These are phyloP conservation scores for Rhodotorula sp. DNA, from an alignment of 1,284 basidiomycete genomes.

Conservation along the genomic window DNA sequence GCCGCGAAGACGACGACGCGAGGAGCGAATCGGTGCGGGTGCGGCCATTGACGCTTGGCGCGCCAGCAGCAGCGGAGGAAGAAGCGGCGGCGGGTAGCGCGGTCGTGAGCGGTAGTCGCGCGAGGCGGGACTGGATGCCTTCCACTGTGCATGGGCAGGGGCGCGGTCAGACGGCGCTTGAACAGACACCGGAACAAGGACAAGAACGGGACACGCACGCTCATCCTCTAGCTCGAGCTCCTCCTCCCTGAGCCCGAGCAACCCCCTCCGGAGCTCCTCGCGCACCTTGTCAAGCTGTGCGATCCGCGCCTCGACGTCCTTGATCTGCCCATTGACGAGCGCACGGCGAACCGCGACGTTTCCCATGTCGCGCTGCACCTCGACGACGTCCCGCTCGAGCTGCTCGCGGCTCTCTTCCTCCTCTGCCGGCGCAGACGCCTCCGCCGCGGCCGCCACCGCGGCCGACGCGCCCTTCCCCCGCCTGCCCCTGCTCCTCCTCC, in stretches of 20 bases:
- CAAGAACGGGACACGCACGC: conserved; percentile 57
- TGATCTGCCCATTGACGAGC: conserved; percentile 79
- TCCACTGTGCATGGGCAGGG: conserved; percentile 61
- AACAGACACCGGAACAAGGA: not conserved
- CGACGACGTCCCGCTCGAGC: conserved; percentile 25
- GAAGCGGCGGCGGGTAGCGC: not conserved
- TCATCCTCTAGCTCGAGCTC: conserved; percentile 95
- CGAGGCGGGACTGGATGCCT: conserved; percentile 65
- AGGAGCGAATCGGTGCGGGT: not conserved
- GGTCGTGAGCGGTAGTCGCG: conserved; percentile 15
- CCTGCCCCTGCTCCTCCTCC: conserved; percentile 13
- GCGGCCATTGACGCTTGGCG: not conserved
- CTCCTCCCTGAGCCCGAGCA: conserved; percentile 88
- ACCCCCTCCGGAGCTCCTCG: conserved; percentile 74
- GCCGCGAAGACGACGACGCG: conserved; percentile 57
- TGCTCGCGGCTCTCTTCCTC: conserved; percentile 46
- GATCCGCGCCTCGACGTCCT: conserved; percentile 84
- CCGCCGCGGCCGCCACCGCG: not conserved
- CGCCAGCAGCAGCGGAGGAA: not conserved
- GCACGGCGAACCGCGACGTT: conserved; percentile 35
- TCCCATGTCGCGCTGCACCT: conserved; percentile 37
- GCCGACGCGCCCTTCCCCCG: not conserved
- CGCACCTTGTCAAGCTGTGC: conserved; percentile 79
- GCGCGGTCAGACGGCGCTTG: too few species aligned
- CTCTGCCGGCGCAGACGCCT: not conserved